Base-by-base conservation (phyloP, 768 basidiomycete species). In the Rhodocollybia butyracea region DNA sequence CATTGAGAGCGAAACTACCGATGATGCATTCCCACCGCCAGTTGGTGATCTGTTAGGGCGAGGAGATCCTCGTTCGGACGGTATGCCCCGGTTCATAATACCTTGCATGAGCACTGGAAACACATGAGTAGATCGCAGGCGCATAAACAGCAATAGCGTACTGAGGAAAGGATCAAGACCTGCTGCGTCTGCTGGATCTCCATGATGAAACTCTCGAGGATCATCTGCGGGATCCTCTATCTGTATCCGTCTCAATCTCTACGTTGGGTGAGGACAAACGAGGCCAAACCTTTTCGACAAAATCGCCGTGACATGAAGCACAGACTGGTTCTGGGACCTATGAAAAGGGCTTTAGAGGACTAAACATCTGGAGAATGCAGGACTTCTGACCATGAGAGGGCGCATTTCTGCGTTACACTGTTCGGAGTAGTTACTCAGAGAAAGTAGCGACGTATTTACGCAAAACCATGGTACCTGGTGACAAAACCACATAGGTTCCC, bases 391-490 rank as follows among this genome's bases (percentile, higher is more conserved):
- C 88, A 89, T 91, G 43, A 94, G 72, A 1, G 93, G 91, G 51
- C 87, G 75, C 91, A 91, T 94, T 72, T 95, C 91, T 51, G 89
- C 84, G 67, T 85, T 79, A 65, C 94, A 96, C 93, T 94, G 64
- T 51, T 22, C 58, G 15, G 30, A 31, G 41, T 55, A 45, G 54
- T 41, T 46, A 45, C 46, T 43, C 22, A 21, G 53, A 36, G 5
- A 7, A 17, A 11, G 51, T 34, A 58, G 27, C n/a, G 31, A 15
- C 13, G 5, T 12, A 40, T 19, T 30, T 15, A 17, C 21, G 7
- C 22, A 22, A 13, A 30, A 3, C 64, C 70, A 38, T 29, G n/a
- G n/a, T n/a, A 45, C 48, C 41, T 51, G 50, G 52, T 51, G 56
- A 34, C 55, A 56, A 21, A n/a, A 56, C 89, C 89, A 92, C 63